Evolutionary conservation across 768 basidiomycete genomes (phyloP), one percentile per base, ranked within the genome.

Genomic region (Tulasnella sp.): DNA sequence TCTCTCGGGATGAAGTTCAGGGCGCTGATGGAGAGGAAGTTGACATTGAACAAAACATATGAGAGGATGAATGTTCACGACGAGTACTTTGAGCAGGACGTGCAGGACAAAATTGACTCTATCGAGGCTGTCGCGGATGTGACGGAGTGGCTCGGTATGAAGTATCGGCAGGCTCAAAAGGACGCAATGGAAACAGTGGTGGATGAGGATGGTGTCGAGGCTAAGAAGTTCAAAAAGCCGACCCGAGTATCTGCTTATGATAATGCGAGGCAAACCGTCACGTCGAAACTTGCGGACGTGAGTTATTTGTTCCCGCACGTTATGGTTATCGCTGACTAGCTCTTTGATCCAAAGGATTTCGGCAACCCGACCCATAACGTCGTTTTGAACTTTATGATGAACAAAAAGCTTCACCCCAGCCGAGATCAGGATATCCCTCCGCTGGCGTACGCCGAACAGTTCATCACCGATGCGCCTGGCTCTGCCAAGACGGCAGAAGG

Each of bases 41-140:
- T 76, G 15, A 79, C 80, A 2, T 73, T 97, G 24, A 70, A 76
- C 2, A 70, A 77, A 8, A 79, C 83, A 3, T 95, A 88, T 72
- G 70, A 76, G 44, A 81, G 85, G 29, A 76, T 95, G 23, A 79
- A 79, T 43, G 74, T 83, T 48, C 73, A 76, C 34, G 90, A 93
- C 66, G 76, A 81, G 44, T 91, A 92, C 67, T 93, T 87, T 69
- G 80, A 84, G 64, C 76, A 78, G 47, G 80, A 86, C 59, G 77
- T 92, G 62, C 71, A 77, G 61, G 77, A 81, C 38, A 79, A 79
- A 63, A 76, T 87, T 41, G 85, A 89, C 64, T 84, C 82, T 56
- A 84, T 93, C 43, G 96, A 99, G 71, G 79, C 88, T 62, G 86
- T 94, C 21, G 84, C 88, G 2, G 96, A 99, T 66, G 81, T 87